Evolutionary conservation across 2,329 filamentous ascomycete species (phyloP), one percentile per base, ranked within the genome.

Genomic region (Volutella citrinella): DNA sequence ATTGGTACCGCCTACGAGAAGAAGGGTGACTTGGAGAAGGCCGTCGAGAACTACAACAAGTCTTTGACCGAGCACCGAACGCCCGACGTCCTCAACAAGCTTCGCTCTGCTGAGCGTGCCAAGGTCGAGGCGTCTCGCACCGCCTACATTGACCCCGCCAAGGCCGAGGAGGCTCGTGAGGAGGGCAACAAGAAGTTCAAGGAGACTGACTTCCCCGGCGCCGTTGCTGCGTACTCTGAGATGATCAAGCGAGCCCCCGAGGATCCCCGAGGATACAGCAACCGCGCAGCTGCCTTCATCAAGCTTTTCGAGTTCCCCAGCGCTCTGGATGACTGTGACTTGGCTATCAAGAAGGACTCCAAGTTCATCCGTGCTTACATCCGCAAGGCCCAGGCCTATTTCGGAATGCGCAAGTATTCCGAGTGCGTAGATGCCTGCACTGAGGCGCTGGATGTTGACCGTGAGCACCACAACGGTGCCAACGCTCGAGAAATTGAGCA

Each of bases 371-470:
- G 91, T 36, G 93, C 93, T 7, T 97, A 97, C 65, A 84, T 98
- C 53, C 84, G 93, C 60, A 97, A 96, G 74, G 90, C 90, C 0
- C 90, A 97, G 68, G 88, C 89, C 25, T 87, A 91, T 64, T 89
- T 93, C 51, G 89, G 89, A 53, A 98, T 98, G 93, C 87, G 93
- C 64, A 91, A 98, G 65, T 97, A 95, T 74, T 95, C 84, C 64
- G 91, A 90, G 63, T 94, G 87, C 58, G 72, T 97, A 38, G 93
- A 98, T 58, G 85, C 84, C 7, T 95, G 90, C 68, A 79, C 79
- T 23, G 87, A 89, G 59, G 93, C 94, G 2, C 70, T 75, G 8
- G 74, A 80, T 51, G 77, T 94, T 40, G 93, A 98, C 61, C 74
- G 74, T 39, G 78, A 80, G 49, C 63, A 74, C 56, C 70, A 80